phyloP scores from a whole-genome alignment of 2,329 filamentous ascomycete genomes.

The Penicillium sumatraense region DNA sequence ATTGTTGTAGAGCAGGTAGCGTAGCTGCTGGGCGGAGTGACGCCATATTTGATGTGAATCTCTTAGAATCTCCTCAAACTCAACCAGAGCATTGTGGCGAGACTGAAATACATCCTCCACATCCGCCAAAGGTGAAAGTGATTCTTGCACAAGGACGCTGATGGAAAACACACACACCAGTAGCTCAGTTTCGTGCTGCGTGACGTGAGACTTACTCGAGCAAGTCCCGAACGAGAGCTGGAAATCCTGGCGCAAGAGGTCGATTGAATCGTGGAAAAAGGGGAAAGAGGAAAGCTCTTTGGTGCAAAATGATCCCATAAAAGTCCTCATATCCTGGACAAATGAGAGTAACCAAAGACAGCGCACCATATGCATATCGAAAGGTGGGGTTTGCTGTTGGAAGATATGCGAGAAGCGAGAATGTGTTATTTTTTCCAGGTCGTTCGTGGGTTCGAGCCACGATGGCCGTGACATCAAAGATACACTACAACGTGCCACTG shows the following conservation, averaged over 20 bases:
- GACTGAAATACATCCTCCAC: too few species aligned
- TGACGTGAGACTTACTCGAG: not conserved
- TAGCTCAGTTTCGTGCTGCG: slow-evolving; percentile 12
- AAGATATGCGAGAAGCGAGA: slow-evolving; percentile 3
- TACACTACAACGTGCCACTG: too few species aligned
- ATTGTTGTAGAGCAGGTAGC: slow-evolving; percentile 14
- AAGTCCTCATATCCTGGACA: slow-evolving; percentile 34
- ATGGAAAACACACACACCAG: slow-evolving; percentile 24
- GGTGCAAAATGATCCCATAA: slow-evolving; percentile 28
- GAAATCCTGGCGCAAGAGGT: slow-evolving; percentile 21
- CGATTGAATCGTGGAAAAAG: slow-evolving; percentile 16
- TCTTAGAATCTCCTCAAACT: slow-evolving; percentile 13
- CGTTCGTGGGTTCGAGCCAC: slow-evolving; percentile 34
- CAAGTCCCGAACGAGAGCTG: slow-evolving; percentile 5
- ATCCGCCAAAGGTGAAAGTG: slow-evolving; percentile 10
- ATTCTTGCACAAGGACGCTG: slow-evolving; percentile 25
- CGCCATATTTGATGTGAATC: slow-evolving; percentile 12
- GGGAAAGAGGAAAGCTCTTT: slow-evolving; percentile 18
- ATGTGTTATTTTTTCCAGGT: slow-evolving; percentile 20
- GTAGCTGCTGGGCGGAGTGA: slow-evolving; percentile 14
- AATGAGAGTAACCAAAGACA: slow-evolving; percentile 37
- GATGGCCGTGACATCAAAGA: slow-evolving; percentile 34
- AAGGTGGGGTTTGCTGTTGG: slow-evolving; percentile 1
- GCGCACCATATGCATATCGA: slow-evolving; percentile 31
- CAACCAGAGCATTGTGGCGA: too few species aligned